Conservation (phyloP, 257 asterid genomes). For the Marsdenia floribunda region DNA sequence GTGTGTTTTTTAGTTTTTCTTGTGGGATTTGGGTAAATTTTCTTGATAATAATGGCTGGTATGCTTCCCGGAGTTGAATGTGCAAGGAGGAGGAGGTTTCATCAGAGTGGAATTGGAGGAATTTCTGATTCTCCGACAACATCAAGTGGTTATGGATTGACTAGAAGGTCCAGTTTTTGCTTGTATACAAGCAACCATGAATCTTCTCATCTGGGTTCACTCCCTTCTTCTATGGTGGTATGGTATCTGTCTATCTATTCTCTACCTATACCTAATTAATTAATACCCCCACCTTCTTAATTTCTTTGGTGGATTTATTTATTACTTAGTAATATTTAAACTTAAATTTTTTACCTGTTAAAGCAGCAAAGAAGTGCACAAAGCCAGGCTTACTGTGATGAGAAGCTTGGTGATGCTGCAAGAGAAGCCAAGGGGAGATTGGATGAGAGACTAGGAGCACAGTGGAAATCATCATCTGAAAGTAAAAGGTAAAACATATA, state of each 20-base stretch:
- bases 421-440: constrained; percentile 58
- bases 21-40: neutral
- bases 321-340: neutral
- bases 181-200: constrained; percentile 36
- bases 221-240: constrained; percentile 32
- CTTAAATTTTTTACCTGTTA: no score
- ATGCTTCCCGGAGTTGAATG: constrained; percentile 65
- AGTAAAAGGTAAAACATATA: constrained; percentile 21
- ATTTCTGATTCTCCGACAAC: constrained; percentile 25
- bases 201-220: constrained; percentile 22
- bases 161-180: constrained; percentile 47
- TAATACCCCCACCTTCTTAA: no score
- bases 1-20: neutral
- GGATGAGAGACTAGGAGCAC: constrained; percentile 46
- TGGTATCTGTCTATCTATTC: constrained; percentile 13
- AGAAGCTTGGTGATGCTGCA: constrained; percentile 28
- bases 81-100: constrained; percentile 58
- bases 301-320: no score
- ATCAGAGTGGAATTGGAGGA: constrained; percentile 31
- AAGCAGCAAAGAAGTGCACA: constrained; percentile 31
- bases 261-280: no score
- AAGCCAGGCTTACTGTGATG: constrained; percentile 22
- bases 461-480: constrained; percentile 26
- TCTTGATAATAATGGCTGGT: constrained; percentile 43
- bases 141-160: constrained; percentile 6